Conservation (phyloP, 306 rosid species). For the Sindora glabra region DNA sequence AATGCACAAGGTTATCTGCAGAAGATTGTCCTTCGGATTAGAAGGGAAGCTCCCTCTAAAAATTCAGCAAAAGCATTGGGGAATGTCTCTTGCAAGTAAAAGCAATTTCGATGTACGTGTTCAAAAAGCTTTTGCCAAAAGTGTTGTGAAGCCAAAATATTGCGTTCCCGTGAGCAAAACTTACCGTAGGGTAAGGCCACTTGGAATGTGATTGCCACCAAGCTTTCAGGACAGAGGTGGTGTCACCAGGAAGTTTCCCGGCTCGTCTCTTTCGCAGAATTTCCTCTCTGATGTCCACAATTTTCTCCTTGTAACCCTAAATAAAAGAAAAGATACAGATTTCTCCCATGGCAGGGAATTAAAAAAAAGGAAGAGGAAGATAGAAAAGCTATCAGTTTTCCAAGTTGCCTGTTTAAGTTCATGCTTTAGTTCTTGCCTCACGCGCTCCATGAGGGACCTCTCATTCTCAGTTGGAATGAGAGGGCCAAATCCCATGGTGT, state of each 20-base stretch:
- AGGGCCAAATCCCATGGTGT: conserved; percentile 95
- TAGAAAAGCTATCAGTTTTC: not conserved
- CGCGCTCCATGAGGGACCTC: conserved; percentile 97
- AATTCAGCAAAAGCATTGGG: not conserved
- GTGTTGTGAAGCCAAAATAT: not conserved
- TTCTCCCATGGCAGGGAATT: not conserved
- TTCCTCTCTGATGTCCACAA: conserved; percentile 94
- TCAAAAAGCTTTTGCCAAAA: not conserved
- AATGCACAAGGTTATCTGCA: too few relatives aligned
- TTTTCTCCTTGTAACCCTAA: conserved; percentile 92
- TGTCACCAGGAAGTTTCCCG: conserved; percentile 98
- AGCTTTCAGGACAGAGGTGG: conserved; percentile 86
- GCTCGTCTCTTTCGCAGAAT: conserved; percentile 98
- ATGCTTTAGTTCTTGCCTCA: conserved; percentile 91
- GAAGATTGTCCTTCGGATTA: too few relatives aligned
- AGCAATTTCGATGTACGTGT: not conserved
- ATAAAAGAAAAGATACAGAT: not conserved
- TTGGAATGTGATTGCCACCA: conserved; percentile 99
- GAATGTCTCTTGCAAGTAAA: not conserved
- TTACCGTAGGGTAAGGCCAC: conserved; percentile 99
- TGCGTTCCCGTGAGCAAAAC: conserved; percentile 15
- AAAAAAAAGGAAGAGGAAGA: not conserved
- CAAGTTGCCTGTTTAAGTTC: conserved; percentile 70
- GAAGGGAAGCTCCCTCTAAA: not conserved
- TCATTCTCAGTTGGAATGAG: conserved; percentile 94